Base-by-base conservation (phyloP, 1,284 basidiomycete genomes). In the Cryptococcus hybrid region DNA sequence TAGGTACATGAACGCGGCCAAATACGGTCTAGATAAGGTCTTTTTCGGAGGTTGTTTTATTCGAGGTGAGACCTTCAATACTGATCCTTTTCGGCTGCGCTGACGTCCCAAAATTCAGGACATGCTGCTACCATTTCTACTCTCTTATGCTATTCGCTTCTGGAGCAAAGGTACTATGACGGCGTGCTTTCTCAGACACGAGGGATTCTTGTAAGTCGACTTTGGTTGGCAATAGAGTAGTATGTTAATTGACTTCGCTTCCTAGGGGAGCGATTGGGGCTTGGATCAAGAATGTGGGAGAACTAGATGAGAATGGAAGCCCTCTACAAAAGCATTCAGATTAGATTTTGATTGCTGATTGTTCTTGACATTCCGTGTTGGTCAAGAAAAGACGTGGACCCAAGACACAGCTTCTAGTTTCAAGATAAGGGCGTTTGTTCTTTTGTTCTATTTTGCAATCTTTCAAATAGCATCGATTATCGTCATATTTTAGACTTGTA, bases 1-100 rank as follows among this genome's bases (percentile, higher is more conserved):
- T 55, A 95, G 92, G 58, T 97, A 95, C 79, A 97, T 99, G 95
- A 99, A 99, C 73, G 96, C 96, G 50, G 96, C 99, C 78, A 98
- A 99, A 82, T 97, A 98, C 77, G 89, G 92, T 62, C 79, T 99
- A 57, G 92, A 98, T 70, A 86, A 91, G 69, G 98, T 99, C 66
- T 99, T 98, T 81, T 99, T 99, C 82, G 93, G 95, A 12, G 96
- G 96, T 3, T 98, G 91, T 79, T 99, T 99, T 79, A 99, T 99
- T 77, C 86, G 96, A 81, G 95, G 93, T 91, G 71, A 65, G 82
- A 24, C 24, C 24, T 24, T 24, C 24, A 24, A 37, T 50, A n/a
- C 18, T 45, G 49, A 6, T 39, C 38, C 51, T 43, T 50, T 50
- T 49, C 12, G n/a, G 15, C 8, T 34, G 43, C 5, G 13, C 24